phyloP scores from a whole-genome alignment of 495 filamentous ascomycete genomes.

The Letharia lupina region DNA sequence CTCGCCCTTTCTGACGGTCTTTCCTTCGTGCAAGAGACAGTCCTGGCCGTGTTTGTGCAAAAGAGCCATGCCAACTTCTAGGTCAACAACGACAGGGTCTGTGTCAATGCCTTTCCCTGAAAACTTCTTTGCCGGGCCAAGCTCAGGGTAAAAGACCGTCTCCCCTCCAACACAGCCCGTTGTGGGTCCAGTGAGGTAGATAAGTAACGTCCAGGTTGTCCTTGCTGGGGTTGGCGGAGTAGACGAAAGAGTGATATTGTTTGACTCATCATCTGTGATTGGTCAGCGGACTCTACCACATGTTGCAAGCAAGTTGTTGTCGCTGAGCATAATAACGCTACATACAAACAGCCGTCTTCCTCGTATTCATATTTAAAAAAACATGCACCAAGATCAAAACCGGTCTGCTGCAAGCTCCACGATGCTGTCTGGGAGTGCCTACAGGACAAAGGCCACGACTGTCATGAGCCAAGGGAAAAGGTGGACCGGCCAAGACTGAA shows the following conservation, averaged over 20 bases:
- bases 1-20: constrained; percentile 68
- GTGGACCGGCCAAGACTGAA: not conserved
- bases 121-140: constrained; percentile 38
- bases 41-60: constrained; percentile 84
- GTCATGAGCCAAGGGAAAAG: not conserved
- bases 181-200: constrained; percentile 67
- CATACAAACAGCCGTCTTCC: not conserved
- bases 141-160: constrained; percentile 81
- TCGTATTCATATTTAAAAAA: not conserved
- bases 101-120: constrained; percentile 37
- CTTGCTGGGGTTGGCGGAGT: constrained; percentile 46
- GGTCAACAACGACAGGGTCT: constrained; percentile 55
- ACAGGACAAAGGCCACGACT: not conserved
- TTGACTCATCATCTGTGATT: constrained; percentile 66
- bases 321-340: not conserved
- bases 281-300: constrained; percentile 11
- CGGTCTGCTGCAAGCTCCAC: not conserved
- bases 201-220: constrained; percentile 87
- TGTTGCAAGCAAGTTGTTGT: not conserved
- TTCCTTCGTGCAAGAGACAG: constrained; percentile 85
- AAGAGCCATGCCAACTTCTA: constrained; percentile 74
- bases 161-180: constrained; percentile 73
- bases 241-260: constrained; percentile 50
- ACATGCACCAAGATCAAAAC: not conserved
- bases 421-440: not conserved